Base-by-base conservation (phyloP, 2,329 filamentous ascomycete genomes). In the Phaeomoniella chlamydospora region DNA sequence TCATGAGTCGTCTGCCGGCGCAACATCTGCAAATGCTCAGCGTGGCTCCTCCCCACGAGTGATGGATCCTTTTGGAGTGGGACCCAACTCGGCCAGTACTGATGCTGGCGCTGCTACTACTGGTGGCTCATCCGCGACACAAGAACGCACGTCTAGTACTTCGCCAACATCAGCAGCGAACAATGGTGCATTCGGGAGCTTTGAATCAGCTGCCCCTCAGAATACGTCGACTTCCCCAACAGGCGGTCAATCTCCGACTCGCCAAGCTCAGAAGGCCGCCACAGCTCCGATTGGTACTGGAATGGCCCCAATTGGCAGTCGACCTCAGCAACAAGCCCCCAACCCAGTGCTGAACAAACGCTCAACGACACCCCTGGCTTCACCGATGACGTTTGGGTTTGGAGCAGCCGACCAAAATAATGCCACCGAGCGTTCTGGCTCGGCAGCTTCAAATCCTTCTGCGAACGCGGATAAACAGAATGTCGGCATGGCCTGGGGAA, bases 301-400 rank as follows among this genome's bases (percentile, higher is more conserved):
- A 3, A 86, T 96, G 36, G 88, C 86, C 15, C 88, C 90, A 13
- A 96, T 96, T 48, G 90, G 90, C 44, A 94, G 88, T 39, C 80
- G 90, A 31, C 88, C 88, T 3, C 71, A 68, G 29, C 69, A 67
- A 19, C 58, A 59, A 35, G 48, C 59, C 5, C 53, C 65, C 18
- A 78, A 77, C 49, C 68, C 72, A 19, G 66, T 69, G 6, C 56
- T 83, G 46, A 80, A 70, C 58, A 90, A 90, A 60, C 82, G 84
- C 40, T 84, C 87, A 0, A 93, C 84, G 5, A 93, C 87, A 2
- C 87, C 88, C 37, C 70, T 94, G 18, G 78, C 86, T n/a, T 92
- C 86, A n/a, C 86, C 87, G 10, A 67, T 90, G 36, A 79, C 79
- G 55, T 79, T 78, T 43, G 41, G 43, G 3, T 48, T 48, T 36